Base-by-base conservation (phyloP, 1,139 yeast genomes). In the Pichia kudriavzevii region DNA sequence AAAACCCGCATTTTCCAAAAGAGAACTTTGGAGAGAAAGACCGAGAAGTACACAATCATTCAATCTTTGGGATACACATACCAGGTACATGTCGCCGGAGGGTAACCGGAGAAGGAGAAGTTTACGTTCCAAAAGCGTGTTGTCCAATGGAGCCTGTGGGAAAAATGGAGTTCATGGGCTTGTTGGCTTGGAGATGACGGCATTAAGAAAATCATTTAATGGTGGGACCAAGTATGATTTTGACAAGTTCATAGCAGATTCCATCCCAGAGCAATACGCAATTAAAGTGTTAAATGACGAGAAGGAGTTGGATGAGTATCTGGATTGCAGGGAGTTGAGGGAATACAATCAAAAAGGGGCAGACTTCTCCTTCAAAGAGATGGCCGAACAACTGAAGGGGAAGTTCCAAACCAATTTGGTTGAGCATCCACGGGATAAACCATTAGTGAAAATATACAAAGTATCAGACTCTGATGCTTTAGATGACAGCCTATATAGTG, bases 181-280 rank as follows among this genome's bases (percentile, higher is more conserved):
- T 5, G 22, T 24, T 10, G 41, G 39, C 12, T 19, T 38, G 11
- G 39, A 38, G 20, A 14, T 38, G 10, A 22, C 33, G 5, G 22
- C 37, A 13, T 20, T 39, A 8, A 26, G 35, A 10, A 39, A 39
- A 20, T 17, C 39, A 10, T 30, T 35, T 19, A 28, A 32, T 18
- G 37, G 35, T 5, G 22, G 31, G 12, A 25, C 40, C 2, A 40
- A 42, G 22, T 55, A 51, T 30, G 45, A 55, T 28, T 56, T 56
- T 32, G 56, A 53, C 22, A 34, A 35, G 2, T 52, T 43, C 38
- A 38, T 56, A 13, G 14, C 19, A 1, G 42, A 35, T 3, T 27
- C 42, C 3, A 44, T 55, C 11, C 56, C 58, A 2, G 50, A 47
- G 15, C 41, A 41, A 15, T 39, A 47, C 27, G 27, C 46, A 6